Percentiles rank a stretch among this genome's conserved stretches.
Conservation (phyloP, 192 early-diverging fungal genomes). For the Podila clonocystis region DNA sequence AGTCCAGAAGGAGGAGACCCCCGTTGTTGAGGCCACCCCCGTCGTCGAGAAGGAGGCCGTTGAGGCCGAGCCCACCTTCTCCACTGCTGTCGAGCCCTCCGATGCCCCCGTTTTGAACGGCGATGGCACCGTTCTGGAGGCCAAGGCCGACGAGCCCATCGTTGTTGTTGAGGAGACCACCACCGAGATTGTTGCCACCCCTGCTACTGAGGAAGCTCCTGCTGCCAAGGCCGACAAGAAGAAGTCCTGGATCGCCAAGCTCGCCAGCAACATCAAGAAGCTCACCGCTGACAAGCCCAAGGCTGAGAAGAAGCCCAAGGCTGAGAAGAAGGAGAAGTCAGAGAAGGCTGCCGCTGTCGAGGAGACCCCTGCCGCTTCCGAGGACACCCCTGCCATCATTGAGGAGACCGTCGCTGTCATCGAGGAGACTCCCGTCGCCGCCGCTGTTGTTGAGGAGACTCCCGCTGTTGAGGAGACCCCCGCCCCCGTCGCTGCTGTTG, state of each 20-base stretch:
- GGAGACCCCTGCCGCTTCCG: slow-evolving; percentile 7
- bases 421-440: background rate
- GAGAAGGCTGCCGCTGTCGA: slow-evolving; percentile 9
- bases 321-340: slow-evolving; percentile 18
- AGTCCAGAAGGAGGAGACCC: background rate
- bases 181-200: slow-evolving; percentile 32
- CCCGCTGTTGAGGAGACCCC: slow-evolving; percentile 3
- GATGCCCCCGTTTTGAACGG: slow-evolving; percentile 25
- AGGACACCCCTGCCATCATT: slow-evolving; percentile 6
- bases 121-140: slow-evolving; percentile 3
- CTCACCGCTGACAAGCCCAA: background rate
- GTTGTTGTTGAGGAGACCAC: slow-evolving; percentile 35
- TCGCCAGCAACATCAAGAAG: slow-evolving; percentile 50
- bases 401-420: background rate
- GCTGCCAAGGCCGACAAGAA: slow-evolving; percentile 36
- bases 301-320: slow-evolving; percentile 49
- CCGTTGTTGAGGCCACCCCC: background rate
- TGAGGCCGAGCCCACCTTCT: slow-evolving; percentile 34
- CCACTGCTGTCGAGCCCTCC: slow-evolving; percentile 35
- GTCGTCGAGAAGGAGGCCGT: background rate
- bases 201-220: slow-evolving; percentile 20
- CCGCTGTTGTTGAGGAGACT: background rate
- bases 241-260: slow-evolving; percentile 46
- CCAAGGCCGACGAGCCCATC: slow-evolving; percentile 9
- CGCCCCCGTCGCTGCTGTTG: background rate